phyloP scores from a whole-genome alignment of 2,329 filamentous ascomycete species.

The Ophiostoma sp. region DNA sequence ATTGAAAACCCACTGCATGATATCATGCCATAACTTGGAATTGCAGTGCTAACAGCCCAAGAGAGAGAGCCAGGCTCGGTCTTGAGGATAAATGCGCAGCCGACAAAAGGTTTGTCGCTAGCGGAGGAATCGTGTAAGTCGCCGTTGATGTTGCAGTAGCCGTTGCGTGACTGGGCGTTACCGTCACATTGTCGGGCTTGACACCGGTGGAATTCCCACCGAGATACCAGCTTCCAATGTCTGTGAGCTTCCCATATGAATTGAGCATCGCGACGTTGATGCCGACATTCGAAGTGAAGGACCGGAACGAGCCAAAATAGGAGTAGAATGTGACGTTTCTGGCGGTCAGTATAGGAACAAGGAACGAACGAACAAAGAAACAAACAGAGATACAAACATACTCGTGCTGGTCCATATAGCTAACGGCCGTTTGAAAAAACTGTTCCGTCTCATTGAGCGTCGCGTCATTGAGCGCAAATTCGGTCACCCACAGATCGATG shows the following conservation, averaged over 20 bases:
- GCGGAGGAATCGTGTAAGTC: slow-evolving; percentile 13
- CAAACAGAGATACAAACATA: slow-evolving; percentile 32
- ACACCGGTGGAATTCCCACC: slow-evolving; percentile 47
- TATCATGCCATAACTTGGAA: not conserved
- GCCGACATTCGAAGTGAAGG: slow-evolving; percentile 64
- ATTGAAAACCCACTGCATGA: not conserved
- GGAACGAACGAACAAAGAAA: not conserved
- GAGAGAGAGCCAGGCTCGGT: not conserved
- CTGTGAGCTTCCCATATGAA: slow-evolving; percentile 60
- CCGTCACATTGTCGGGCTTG: slow-evolving; percentile 29
- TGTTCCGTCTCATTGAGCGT: slow-evolving; percentile 51
- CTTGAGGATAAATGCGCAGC: not conserved
- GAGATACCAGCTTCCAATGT: slow-evolving; percentile 71
- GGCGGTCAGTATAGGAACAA: not conserved
- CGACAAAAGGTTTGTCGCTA: not conserved
- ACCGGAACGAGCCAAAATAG: slow-evolving; percentile 70
- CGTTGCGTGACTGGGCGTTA: slow-evolving; percentile 7
- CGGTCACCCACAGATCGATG: slow-evolving; percentile 67
- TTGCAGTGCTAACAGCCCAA: not conserved
- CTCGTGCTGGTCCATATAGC: slow-evolving; percentile 56
- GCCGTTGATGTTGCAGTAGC: not conserved
- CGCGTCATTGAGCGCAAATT: slow-evolving; percentile 60
- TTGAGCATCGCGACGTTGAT: slow-evolving; percentile 65
- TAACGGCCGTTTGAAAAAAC: slow-evolving; percentile 61
- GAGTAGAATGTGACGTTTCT: slow-evolving; percentile 60